A percentile compares a stretch with the other conserved stretches of the same genome.
Evolutionary conservation across 176 grass and related monocot genomes (phyloP).

Genomic region (Oropetium thomaeum): DNA sequence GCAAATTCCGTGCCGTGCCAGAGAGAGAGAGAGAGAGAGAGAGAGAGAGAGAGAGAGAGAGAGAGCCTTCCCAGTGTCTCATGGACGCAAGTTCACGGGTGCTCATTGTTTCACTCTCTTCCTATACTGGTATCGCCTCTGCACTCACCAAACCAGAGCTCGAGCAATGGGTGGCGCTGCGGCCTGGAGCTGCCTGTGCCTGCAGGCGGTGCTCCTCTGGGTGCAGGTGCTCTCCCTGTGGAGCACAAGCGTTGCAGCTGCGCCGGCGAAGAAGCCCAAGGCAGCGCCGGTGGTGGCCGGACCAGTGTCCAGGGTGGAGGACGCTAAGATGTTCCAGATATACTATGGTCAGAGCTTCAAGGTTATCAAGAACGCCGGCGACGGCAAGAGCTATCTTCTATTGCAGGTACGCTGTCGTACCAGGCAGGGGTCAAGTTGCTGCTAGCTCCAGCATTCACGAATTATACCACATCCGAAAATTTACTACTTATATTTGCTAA

Average conservation of each 20-base stretch:
- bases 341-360: slow-evolving; percentile 96
- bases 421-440: neutral
- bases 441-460: neutral
- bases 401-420: slow-evolving; percentile 49
- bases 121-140: neutral
- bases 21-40: no score
- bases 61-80: slow-evolving; percentile 17
- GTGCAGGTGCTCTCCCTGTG: neutral
- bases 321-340: slow-evolving; percentile 65
- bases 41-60: no score
- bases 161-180: slow-evolving; percentile 21
- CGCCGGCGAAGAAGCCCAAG: slow-evolving; percentile 10
- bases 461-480: neutral
- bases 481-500: neutral
- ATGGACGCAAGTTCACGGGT: slow-evolving; percentile 30
- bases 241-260: neutral
- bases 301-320: slow-evolving; percentile 62
- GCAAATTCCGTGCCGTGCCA: slow-evolving; percentile 40
- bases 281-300: slow-evolving; percentile 41
- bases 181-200: neutral
- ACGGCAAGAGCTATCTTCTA: slow-evolving; percentile 92
- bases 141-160: neutral
- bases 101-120: neutral
- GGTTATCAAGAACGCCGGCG: slow-evolving; percentile 79
- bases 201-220: slow-evolving; percentile 18